phyloP scores from a whole-genome alignment of 495 filamentous ascomycete species.

The Xylona heveae region DNA sequence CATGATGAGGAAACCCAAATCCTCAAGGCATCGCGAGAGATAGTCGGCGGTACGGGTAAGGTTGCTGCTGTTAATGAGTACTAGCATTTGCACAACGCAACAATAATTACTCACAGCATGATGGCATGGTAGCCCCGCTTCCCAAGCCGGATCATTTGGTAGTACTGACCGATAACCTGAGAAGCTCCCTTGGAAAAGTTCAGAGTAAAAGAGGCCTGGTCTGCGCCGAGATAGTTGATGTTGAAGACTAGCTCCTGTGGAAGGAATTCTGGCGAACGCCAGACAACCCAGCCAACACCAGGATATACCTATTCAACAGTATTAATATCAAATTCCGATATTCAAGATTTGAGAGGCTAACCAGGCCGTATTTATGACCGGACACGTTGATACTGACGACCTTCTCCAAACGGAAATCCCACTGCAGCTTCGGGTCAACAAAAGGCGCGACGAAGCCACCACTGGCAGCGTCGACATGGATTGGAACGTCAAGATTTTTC shows the following conservation, averaged over 20 bases:
- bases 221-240: constrained; percentile 89
- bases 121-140: constrained; percentile 72
- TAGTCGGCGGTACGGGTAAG: constrained; percentile 69
- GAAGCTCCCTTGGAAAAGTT: constrained; percentile 89
- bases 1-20: constrained; percentile 68
- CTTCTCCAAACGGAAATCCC: constrained; percentile 75
- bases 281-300: constrained; percentile 83
- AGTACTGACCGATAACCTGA: constrained; percentile 90
- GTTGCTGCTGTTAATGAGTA: constrained; percentile 21
- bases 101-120: constrained; percentile 30
- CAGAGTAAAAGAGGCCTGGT: constrained; percentile 91
- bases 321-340: neutral
- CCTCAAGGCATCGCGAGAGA: constrained; percentile 41
- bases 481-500: constrained; percentile 50
- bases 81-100: neutral
- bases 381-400: constrained; percentile 86
- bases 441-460: constrained; percentile 87
- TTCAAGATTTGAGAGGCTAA: constrained; percentile 5
- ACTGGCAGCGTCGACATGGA: constrained; percentile 79
- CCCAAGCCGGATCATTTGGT: constrained; percentile 80
- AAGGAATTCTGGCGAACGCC: constrained; percentile 63
- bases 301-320: constrained; percentile 44
- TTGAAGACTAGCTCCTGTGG: constrained; percentile 89
- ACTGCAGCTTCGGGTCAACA: constrained; percentile 53
- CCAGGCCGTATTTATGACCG: constrained; percentile 66